Base-by-base conservation (phyloP, 768 basidiomycete species). In the Lentinula raphanica region DNA sequence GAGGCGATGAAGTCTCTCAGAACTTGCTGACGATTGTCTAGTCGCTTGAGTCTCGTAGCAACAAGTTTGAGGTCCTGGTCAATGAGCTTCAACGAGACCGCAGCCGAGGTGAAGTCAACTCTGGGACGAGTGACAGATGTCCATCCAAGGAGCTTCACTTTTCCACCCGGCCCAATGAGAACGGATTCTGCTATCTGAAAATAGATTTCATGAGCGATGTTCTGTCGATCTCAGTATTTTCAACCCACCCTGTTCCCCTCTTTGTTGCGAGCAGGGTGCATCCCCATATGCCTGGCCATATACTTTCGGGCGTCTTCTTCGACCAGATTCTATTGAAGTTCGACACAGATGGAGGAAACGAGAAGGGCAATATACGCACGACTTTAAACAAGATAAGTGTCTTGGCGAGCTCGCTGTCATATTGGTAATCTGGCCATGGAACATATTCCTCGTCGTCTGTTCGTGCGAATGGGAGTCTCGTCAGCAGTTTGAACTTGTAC, bases 61-160 rank as follows among this genome's bases (percentile, higher is more conserved):
- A 50, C 49, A 12, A 35, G 15, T 2, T 35, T 36, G 7, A 50
- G 21, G 2, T 50, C 49, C 21, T 32, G 49, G 11, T 50, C 49
- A 2, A 50, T 29, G 17, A 50, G 49, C 19, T 50, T 50, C 11
- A 50, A 28, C 19, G 49, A 50, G 6, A 50, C 49, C 9, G 49
- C 49, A 35, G 49, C 29, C 11, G 49, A 50, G 21, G 49, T 50
- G 19, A 50, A 50, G 9, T 50, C 19, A 9, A 50, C 49, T 35
- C 49, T 31, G n/a, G 49, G 49, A 2, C 49, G 28, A 21, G 49
- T 50, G 29, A 50, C 49, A 4, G 49, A 29, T 35, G 49, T 50
- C 49, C 49, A 50, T 17, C 49, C 49, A n/a, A 50, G 49, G 17
- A 50, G 49, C 49, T 50, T 50, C 2, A 50, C 49, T 50, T 50